Conservation (phyloP, 495 filamentous ascomycete genomes). For the Parachaetomium inaequale region DNA sequence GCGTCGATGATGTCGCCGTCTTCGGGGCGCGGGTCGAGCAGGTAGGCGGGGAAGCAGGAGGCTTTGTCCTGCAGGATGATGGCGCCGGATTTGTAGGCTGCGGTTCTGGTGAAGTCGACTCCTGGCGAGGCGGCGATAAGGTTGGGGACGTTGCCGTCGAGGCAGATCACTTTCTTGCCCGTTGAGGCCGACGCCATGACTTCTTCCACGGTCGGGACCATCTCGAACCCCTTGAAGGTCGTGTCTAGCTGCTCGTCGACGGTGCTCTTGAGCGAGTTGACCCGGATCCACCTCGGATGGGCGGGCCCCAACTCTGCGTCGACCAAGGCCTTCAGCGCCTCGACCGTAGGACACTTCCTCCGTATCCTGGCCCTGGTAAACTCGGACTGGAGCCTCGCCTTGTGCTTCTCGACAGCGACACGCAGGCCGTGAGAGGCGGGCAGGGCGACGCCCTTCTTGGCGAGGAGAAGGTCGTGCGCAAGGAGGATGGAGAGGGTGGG, state of each 20-base stretch:
- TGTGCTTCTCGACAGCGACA: conserved; percentile 71
- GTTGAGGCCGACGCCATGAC: conserved; percentile 31
- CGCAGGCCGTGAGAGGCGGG: conserved; percentile 73
- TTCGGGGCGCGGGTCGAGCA: conserved; percentile 59
- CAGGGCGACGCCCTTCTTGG: conserved; percentile 74
- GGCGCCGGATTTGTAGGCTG: conserved; percentile 68
- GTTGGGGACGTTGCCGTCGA: conserved; percentile 78
- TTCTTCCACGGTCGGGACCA: conserved; percentile 46
- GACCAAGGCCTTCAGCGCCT: conserved; percentile 58
- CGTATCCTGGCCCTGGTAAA: conserved; percentile 74
- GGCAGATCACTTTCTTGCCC: conserved; percentile 37
- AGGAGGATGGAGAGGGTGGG: conserved; percentile 78
- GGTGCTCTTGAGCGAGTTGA: conserved; percentile 73
- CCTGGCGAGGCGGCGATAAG: conserved; percentile 72
- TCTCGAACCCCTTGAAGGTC: conserved; percentile 60
- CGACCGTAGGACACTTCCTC: conserved; percentile 60
- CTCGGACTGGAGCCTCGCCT: conserved; percentile 73
- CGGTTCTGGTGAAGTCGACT: conserved; percentile 61
- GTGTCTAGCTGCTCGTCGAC: conserved; percentile 63
- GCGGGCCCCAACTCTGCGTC: conserved; percentile 37
- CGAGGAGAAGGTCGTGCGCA: conserved; percentile 78
- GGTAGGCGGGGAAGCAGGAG: conserved; percentile 88
- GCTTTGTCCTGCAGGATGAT: conserved; percentile 96
- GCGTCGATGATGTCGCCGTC: conserved; percentile 80
- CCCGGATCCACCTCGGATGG: conserved; percentile 82